Conservation (phyloP, 805 yeast genomes). For the Lachancea meyersii region DNA sequence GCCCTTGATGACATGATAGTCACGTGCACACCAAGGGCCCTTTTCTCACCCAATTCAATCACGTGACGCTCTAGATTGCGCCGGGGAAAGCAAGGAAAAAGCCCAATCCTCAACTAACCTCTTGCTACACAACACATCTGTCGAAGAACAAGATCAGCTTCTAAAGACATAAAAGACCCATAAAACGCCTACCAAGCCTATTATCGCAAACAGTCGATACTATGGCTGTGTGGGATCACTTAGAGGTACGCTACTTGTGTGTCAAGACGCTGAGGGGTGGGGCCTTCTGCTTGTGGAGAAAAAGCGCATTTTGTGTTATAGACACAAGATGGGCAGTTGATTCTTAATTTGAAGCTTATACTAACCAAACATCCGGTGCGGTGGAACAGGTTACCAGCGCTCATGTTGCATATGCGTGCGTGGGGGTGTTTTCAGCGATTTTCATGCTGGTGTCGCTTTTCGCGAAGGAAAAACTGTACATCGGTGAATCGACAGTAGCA, state of each 20-base stretch:
- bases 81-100: too few relatives aligned
- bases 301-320: neutral
- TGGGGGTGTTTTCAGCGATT: constrained; percentile 74
- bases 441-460: constrained; percentile 77
- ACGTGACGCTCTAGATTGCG: too few relatives aligned
- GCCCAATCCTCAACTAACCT: too few relatives aligned
- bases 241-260: constrained; percentile 15
- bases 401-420: constrained; percentile 81
- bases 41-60: too few relatives aligned
- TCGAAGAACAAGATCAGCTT: neutral
- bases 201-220: neutral
- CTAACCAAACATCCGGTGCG: neutral
- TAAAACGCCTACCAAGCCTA: neutral
- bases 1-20: too few relatives aligned
- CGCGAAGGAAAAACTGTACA: constrained; percentile 74
- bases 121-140: too few relatives aligned
- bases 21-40: too few relatives aligned
- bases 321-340: too few relatives aligned
- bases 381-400: constrained; percentile 45
- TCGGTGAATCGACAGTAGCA: constrained; percentile 90
- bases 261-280: neutral
- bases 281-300: neutral
- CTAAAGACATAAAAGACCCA: neutral
- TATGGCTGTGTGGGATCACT: constrained; percentile 33
- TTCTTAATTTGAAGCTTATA: neutral